Percentiles rank a stretch among this genome's conserved stretches.
Conservation (phyloP, 2,329 filamentous ascomycete species). For the Bipolaris sorokiniana region DNA sequence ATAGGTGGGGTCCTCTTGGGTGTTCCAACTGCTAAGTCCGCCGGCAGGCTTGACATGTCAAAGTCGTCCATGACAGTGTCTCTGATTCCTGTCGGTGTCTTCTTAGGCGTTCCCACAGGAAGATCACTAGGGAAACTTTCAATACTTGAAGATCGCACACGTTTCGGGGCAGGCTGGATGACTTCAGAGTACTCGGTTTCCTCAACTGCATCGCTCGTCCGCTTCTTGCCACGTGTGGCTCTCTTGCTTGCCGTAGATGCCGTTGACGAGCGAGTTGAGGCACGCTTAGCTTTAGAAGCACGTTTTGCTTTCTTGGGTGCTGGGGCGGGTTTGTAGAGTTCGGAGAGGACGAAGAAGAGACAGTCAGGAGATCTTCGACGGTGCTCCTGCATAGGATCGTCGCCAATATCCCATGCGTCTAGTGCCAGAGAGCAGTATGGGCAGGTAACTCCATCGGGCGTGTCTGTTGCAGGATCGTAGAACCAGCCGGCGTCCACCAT, state of each 20-base stretch:
- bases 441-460: constrained; percentile 88
- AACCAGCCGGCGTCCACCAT: constrained; percentile 93
- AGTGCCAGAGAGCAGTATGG: constrained; percentile 87
- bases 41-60: constrained; percentile 29
- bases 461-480: constrained; percentile 83
- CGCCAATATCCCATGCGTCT: constrained; percentile 92
- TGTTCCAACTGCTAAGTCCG: constrained; percentile 43
- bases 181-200: constrained; percentile 7
- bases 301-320: constrained; percentile 39
- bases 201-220: constrained; percentile 24
- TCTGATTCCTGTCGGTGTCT: constrained; percentile 18
- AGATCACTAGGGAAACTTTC: constrained; percentile 30
- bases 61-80: constrained; percentile 15
- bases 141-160: constrained; percentile 27
- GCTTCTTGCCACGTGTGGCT: constrained; percentile 24
- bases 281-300: constrained; percentile 33
- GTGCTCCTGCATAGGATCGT: constrained; percentile 93
- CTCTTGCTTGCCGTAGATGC: constrained; percentile 25
- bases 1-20: constrained; percentile 38
- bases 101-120: constrained; percentile 32
- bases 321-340: constrained; percentile 55
- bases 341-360: constrained; percentile 76
- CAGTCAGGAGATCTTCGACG: constrained; percentile 78
- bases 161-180: constrained; percentile 18
- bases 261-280: constrained; percentile 32